Base-by-base conservation (phyloP, 768 basidiomycete species). In the Hydnomerulius pinastri region DNA sequence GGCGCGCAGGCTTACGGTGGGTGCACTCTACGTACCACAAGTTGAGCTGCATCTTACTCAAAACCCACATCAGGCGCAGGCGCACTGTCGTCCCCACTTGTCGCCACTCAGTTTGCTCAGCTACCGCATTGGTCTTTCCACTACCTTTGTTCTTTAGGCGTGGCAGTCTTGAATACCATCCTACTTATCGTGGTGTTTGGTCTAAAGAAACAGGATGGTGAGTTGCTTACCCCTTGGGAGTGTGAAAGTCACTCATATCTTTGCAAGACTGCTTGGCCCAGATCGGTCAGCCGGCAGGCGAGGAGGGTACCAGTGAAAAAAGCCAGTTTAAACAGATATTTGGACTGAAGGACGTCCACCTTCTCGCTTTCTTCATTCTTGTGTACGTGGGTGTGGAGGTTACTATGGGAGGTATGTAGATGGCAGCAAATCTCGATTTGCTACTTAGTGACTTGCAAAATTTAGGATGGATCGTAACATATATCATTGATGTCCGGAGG, bases 31-130 rank as follows among this genome's bases (percentile, higher is more conserved):
- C 9, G 15, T 48, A n/a, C 6, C 3, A 35, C 17, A 24, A 1
- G 9, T 50, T 5, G 3, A 32, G 18, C 38, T n/a, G n/a, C 20
- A n/a, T 48, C 21, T 50, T 68, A n/a, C 24, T 56, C 11, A 8
- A 17, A 18, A 13, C 30, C 15, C 4, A 30, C 12, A n/a, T 17
- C 57, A 88, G 86, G 87, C 17, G 69, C 77, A 0, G 87, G 87
- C 2, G 87, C 87, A 2, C 70, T 89, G 9, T 72, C 72, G 7
- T 67, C 91, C 0, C 92, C 93, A 3, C 76, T 95, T 15, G 81
- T 86, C 0, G 79, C 92, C 0, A 95, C 93, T 0, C 87, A 92
- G 50, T 94, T 95, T 56, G 75, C 88, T 0, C 80, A 82, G 48
- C 58, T 80, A 20, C 65, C 55, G 0, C 76, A 71, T 28, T 93